Conservation (phyloP, 2,329 filamentous ascomycete species). For the Diaporthe vexans region DNA sequence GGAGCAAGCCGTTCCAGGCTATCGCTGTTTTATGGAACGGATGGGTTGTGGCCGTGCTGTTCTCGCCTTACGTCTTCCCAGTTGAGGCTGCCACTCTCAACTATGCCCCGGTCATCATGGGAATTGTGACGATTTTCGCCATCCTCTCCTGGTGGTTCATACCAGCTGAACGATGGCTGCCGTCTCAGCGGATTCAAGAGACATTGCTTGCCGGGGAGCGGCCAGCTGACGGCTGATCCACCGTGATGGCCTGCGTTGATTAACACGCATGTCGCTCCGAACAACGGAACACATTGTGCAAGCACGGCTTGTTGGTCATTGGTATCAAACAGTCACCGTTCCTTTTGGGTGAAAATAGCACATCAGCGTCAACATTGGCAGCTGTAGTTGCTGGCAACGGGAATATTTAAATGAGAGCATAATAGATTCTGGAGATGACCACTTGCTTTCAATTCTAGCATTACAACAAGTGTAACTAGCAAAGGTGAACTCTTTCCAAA, state of each 20-base stretch:
- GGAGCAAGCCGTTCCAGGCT: slow-evolving; percentile 62
- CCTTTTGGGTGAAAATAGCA: too few species aligned
- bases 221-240: neutral
- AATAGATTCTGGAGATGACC: too few species aligned
- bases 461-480: too few species aligned
- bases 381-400: too few species aligned
- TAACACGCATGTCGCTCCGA: too few species aligned
- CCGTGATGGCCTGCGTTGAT: neutral
- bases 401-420: too few species aligned
- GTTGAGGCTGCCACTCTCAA: slow-evolving; percentile 59
- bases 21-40: slow-evolving; percentile 64
- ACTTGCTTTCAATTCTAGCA: too few species aligned
- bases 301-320: too few species aligned
- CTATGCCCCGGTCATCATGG: slow-evolving; percentile 67
- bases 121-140: slow-evolving; percentile 61
- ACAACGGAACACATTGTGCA: too few species aligned
- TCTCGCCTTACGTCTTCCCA: slow-evolving; percentile 61
- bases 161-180: slow-evolving; percentile 61
- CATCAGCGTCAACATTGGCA: too few species aligned
- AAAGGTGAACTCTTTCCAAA: too few species aligned
- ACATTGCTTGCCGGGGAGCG: slow-evolving; percentile 41
- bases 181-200: slow-evolving; percentile 58
- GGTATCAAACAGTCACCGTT: too few species aligned
- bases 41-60: slow-evolving; percentile 63
- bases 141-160: slow-evolving; percentile 63